Evolutionary conservation across 2,329 filamentous ascomycete genomes (phyloP), one percentile per base, ranked within the genome.

Genomic region (Ascochyta rabiei): DNA sequence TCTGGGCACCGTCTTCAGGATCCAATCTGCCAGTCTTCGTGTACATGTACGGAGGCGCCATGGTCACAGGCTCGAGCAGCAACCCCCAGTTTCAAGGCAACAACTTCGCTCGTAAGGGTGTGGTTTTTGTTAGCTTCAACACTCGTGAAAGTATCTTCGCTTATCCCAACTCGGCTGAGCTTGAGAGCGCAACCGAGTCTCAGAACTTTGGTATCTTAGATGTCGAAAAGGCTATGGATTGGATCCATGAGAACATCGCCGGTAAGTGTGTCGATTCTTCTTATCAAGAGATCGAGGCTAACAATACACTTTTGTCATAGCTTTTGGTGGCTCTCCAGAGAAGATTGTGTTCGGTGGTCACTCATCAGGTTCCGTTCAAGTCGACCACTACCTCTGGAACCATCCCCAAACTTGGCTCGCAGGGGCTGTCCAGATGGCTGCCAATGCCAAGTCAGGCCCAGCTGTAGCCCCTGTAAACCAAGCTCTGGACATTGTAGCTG

Each of bases 11-110:
- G 6, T 48, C 59, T n/a, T 35, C 44, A n/a, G 53, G 38, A 4
- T 44, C 48, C 8, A 59, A 59, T 26, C 46, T 67, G 38, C 58
- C 72, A 33, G 71, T 77, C 2, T 73, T 76, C 9, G 71, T 79
- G 0, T 80, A 78, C 63, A 77, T 78, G 74, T 78, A 79, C 26
- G 76, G 76, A 2, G 76, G 73, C 33, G 75, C 74, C 6, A 77
- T 77, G 75, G 75, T 77, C 19, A 76, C 74, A 6, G 75, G 75
- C 7, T 67, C 64, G 18, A 67, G 60, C 65, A 79, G 75, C 66
- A 78, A 78, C 57, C 71, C 76, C 18, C 71, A 73, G 16, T 60
- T 77, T 50, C 76, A 75, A 60, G 77, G 78, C 57, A 77, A 75
- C 63, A 72, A 78, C 28, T 67, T 67, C 44, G 63, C 64, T 47